Base-by-base conservation (phyloP, 257 asterid species). In the Hygrophila difformis region DNA sequence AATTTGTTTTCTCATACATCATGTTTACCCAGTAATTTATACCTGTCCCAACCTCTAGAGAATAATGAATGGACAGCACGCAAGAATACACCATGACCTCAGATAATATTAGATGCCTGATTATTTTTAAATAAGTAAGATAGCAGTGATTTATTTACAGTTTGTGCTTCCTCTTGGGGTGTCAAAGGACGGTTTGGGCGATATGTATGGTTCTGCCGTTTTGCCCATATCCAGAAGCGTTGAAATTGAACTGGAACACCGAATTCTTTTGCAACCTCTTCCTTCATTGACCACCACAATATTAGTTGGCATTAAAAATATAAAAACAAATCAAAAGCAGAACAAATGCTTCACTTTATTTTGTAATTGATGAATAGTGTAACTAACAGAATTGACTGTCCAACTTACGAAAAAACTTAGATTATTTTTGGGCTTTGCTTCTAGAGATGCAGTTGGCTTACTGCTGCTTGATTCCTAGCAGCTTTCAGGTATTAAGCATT, bases 201-300 rank as follows among this genome's bases (percentile, higher is more conserved):
- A 40, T 73, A 89, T 6, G 96, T 89, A 64, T 84, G 97, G 70
- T 89, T 89, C 68, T 85, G 94, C 51, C 96, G 75, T 77, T 79
- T 89, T 47, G 96, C 96, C 98, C 98, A 89, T 53, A 85, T 66
- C 96, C 98, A 89, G 57, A 77, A 89, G 43, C 98, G 93, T 77
- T 73, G 96, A 69, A 50, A 75, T 45, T 89, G 93, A 67, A 85
- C 94, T 47, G 94, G 94, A 55, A 85, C 62, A 15, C 94, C 92
- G 37, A 79, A 59, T 65, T 85, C 96, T 63, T 78, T 82, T 51
- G 96, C 98, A 50, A 89, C 96, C 56, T 89, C 96, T 68, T 85
- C 94, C 98, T 89, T 71, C 74, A 56, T 28, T 71, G 57, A 42
- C 59, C 12, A 6, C 37, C 0, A 33, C 23, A 18, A 17, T 1